Base-by-base conservation (phyloP, 2,329 filamentous ascomycete genomes). In the Alternaria sp. region DNA sequence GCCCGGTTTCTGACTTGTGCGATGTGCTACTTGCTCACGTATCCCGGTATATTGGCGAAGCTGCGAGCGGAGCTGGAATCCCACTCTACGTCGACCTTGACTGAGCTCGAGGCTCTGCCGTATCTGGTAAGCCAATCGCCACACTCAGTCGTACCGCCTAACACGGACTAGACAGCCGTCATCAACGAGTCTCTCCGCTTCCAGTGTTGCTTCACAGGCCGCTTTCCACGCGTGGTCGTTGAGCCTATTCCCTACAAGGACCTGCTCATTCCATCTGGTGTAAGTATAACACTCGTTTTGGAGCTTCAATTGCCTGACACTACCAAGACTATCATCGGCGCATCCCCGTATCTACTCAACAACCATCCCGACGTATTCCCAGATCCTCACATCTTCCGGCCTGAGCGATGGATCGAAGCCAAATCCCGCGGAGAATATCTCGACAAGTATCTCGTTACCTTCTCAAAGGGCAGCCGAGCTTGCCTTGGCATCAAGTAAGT, bases 401-500 rank as follows among this genome's bases (percentile, higher is more conserved):
- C 67, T 11, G 65, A 69, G 57, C 67, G 65, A 23, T 69, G 65
- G 65, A 59, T 65, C 40, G 65, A 69, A 43, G 67, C 67, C 17
- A 43, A 50, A 54, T 49, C 53, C 1, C 49, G 44, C 5, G 61
- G 61, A n/a, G 58, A 62, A 21, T 57, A 64, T 8, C 56, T 81
- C 10, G 69, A 77, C 21, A 74, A 71, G 17, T 82, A 80, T 54
- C 65, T 83, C 28, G 73, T 82, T 5, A 64, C 77, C 0, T 84
- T 84, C 57, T 70, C 72, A 15, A 78, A 77, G 44, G 81, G 81
- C 0, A 76, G 73, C 7, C 66, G 81, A 26, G 72, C 71, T 28
- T 84, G 82, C 59, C 63, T 83, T 19, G 82, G 81, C 9, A 80
- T 68, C 19, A 59, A 62, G 58, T 68, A 56, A 56, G 61, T 3